Evolutionary conservation across 768 basidiomycete species (phyloP), one percentile per base, ranked within the genome.

Genomic region (Exsudoporus frostii): DNA sequence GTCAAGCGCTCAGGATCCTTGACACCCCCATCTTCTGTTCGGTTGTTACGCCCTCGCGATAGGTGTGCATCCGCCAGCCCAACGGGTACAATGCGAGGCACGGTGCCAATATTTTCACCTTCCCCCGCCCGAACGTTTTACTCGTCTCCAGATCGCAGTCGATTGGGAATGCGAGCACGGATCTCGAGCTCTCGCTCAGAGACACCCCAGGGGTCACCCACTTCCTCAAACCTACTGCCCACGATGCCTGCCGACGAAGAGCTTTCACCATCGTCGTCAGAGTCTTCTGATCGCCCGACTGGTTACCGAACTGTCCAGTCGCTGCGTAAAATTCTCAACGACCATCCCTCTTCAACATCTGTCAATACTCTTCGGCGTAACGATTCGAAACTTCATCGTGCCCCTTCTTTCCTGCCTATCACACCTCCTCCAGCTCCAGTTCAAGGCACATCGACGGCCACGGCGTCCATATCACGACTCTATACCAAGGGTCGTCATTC

Each of bases 401-500:
- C 62, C 19, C 65, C 61, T 33, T 41, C 54, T 37, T 64, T 63
- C 74, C 76, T 33, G 72, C 81, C 50, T 27, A 62, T 67, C 52
- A 77, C 65, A 42, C 71, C 70, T 4, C 77, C 80, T 3, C 84
- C 86, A 2, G 74, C 76, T 10, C 80, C 82, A 10, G 64, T 68
- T 2, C 73, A 85, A 7, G 76, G 80, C n/a, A 85, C 86, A 5
- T 88, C 86, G 4, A 86, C 75, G 5, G 85, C 90, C 1, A 92
- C 90, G 2, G 90, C 89, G 1, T 86, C 84, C 27, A 76, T 92
- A 44, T 89, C 88, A 22, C 77, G 85, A n/a, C 77, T 91, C 14
- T 86, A 85, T 60, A 88, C 87, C 1, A 85, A 83, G 55, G 76
- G 69, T 9, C 71, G 73, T 10, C 79, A 80, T 60, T 77, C 83